These are phyloP conservation scores for Entamoeba histolytica DNA, from an alignment of 208 protist genomes.

Conservation along the genomic window DNA sequence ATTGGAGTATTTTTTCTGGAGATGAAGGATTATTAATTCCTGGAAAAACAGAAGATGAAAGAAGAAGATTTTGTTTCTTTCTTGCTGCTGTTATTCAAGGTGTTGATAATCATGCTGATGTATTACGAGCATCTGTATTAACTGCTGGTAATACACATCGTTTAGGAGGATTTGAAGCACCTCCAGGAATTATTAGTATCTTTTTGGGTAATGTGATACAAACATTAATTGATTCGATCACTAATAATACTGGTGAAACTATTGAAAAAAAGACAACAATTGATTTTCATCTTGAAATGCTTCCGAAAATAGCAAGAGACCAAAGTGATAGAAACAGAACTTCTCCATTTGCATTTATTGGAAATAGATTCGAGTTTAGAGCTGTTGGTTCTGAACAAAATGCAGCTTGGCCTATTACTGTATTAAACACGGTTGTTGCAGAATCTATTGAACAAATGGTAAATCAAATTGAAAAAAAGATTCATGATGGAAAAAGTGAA, in stretches of 20 bases:
- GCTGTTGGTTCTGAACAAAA: slow-evolving; percentile 38
- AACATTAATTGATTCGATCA: neutral
- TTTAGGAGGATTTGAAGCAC: slow-evolving; percentile 55
- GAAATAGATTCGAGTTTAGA: slow-evolving; percentile 59
- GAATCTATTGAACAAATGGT: slow-evolving; percentile 30
- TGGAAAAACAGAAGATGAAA: slow-evolving; percentile 29
- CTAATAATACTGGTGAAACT: no score
- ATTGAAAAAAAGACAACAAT: no score
- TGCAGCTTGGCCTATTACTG: slow-evolving; percentile 35
- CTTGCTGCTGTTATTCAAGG: slow-evolving; percentile 33
- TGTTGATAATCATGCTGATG: slow-evolving; percentile 44
- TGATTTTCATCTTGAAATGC: neutral
- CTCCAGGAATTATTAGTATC: slow-evolving; percentile 54
- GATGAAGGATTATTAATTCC: neutral
- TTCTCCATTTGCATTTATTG: slow-evolving; percentile 55
- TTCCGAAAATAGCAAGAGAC: slow-evolving; percentile 28
- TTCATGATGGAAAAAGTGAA: no score
- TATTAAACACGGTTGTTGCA: slow-evolving; percentile 46
- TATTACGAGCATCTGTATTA: slow-evolving; percentile 41
- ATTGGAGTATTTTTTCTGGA: slow-evolving; percentile 47
- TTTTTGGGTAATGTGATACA: slow-evolving; percentile 42
- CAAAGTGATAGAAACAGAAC: slow-evolving; percentile 54
- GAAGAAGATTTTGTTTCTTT: slow-evolving; percentile 16
- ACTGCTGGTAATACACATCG: slow-evolving; percentile 49
- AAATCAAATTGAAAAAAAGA: no score